phyloP scores from a whole-genome alignment of 176 grass and related monocot species.

The Elaeis guineensis region DNA sequence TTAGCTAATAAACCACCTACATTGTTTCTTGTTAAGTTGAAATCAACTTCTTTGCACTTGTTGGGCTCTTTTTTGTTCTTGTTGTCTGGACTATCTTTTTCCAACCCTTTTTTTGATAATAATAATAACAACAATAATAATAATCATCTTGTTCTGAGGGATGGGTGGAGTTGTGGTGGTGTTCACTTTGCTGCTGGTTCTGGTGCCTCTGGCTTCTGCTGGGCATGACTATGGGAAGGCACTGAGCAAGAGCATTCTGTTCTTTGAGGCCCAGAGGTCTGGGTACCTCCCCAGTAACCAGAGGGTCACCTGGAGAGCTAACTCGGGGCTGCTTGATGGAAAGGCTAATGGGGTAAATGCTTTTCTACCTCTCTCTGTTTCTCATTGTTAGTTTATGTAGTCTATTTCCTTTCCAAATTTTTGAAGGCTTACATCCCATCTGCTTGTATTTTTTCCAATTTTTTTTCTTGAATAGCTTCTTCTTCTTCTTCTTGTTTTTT shows the following conservation, averaged over 20 bases:
- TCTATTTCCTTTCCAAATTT: no score
- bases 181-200: not conserved
- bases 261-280: conserved; percentile 88
- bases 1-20: no score
- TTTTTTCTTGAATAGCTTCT: no score
- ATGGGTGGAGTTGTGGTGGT: conserved; percentile 22
- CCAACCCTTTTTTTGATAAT: no score
- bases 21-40: no score
- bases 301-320: conserved; percentile 55
- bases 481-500: no score
- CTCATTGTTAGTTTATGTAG: not conserved
- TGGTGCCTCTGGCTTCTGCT: conserved; percentile 19
- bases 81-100: no score
- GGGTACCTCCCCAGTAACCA: conserved; percentile 55
- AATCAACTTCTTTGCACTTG: no score
- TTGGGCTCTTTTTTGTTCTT: not conserved
- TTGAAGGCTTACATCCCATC: no score
- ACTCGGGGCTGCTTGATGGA: conserved; percentile 74
- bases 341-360: conserved; percentile 64
- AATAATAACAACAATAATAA: no score
- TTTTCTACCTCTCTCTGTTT: not conserved
- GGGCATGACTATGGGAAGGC: conserved; percentile 63
- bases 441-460: no score
- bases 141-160: not conserved
- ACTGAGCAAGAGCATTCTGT: conserved; percentile 89